A percentile compares a stretch with the other conserved stretches of the same genome.
Evolutionary conservation across 768 basidiomycete species (phyloP).

Genomic region (Agaricus subrufescens): DNA sequence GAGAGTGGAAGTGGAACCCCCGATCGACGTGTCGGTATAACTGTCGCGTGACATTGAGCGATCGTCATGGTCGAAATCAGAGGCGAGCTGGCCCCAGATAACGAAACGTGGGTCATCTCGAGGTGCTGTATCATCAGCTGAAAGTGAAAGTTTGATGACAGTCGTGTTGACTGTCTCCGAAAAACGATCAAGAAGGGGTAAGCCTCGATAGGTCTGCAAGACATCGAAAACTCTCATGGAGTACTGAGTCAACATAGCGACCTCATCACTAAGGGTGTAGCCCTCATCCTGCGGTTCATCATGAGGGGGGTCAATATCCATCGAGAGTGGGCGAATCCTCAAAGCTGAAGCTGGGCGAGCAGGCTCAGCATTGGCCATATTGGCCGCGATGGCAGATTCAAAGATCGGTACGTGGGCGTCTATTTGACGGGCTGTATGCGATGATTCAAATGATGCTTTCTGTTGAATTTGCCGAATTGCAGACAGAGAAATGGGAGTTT

Average conservation of each 20-base stretch:
- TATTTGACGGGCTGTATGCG: constrained; percentile 64
- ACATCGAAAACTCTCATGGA: constrained; percentile 78
- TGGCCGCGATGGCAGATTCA: constrained; percentile 15
- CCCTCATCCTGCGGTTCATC: constrained; percentile 10
- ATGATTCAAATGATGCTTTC: constrained; percentile 87
- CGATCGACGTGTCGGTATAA: constrained; percentile 21
- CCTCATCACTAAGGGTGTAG: constrained; percentile 37
- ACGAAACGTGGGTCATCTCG: constrained; percentile 89
- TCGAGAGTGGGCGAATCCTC: constrained; percentile 1
- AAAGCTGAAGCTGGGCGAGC: constrained; percentile 25
- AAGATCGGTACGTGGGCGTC: constrained; percentile 19
- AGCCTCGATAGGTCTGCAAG: constrained; percentile 72
- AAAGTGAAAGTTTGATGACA: constrained; percentile 69
- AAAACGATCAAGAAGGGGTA: constrained; percentile 68
- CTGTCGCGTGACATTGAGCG: constrained; percentile 30
- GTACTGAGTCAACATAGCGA: constrained; percentile 55
- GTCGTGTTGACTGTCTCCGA: constrained; percentile 54
- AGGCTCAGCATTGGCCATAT: constrained; percentile 14
- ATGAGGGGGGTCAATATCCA: constrained; percentile 9
- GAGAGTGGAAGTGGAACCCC: constrained; percentile 24
- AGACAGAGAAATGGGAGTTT: constrained; percentile 35
- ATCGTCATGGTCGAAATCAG: constrained; percentile 28
- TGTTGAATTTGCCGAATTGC: constrained; percentile 61
- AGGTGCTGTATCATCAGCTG: constrained; percentile 64
- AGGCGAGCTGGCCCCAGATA: constrained; percentile 71